phyloP scores from a whole-genome alignment of 1,139 yeast genomes.

The Kodamaea anthophila region DNA sequence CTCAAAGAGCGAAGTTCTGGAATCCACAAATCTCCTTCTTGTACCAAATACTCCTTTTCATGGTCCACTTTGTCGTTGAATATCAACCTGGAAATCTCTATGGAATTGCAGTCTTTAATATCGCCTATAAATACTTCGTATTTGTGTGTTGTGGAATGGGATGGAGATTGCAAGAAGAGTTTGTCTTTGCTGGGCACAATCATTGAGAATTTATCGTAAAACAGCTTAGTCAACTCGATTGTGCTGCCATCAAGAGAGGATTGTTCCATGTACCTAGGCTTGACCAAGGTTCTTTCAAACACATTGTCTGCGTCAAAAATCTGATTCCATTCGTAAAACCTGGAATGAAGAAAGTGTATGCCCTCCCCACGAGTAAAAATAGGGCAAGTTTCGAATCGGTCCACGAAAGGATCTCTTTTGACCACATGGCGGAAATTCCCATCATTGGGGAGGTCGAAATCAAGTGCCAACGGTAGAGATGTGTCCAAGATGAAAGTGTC shows the following conservation, averaged over 20 bases:
- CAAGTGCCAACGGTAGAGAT: conserved; percentile 11
- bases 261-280: conserved; percentile 28
- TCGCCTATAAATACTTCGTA: conserved; percentile 32
- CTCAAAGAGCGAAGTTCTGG: conserved; percentile 30
- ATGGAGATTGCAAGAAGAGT: conserved; percentile 19
- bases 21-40: conserved; percentile 28
- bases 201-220: conserved; percentile 26
- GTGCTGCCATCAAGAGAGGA: conserved; percentile 20
- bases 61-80: conserved; percentile 9
- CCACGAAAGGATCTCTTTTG: conserved; percentile 17
- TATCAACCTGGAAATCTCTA: conserved; percentile 19
- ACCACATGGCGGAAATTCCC: conserved; percentile 9
- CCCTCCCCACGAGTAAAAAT: conserved; percentile 20
- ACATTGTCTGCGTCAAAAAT: conserved; percentile 37
- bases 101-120: conserved; percentile 17
- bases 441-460: conserved; percentile 12
- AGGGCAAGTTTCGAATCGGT: conserved; percentile 27
- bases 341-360: conserved; percentile 19
- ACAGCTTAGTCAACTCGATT: conserved; percentile 27
- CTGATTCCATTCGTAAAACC: conserved; percentile 30
- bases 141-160: conserved; percentile 21
- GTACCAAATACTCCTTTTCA: conserved; percentile 8
- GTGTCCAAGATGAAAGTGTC: conserved; percentile 14
- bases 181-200: conserved; percentile 10
- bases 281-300: conserved; percentile 26